phyloP scores from a whole-genome alignment of 2,329 filamentous ascomycete species.

The Colletotrichum spinosum region DNA sequence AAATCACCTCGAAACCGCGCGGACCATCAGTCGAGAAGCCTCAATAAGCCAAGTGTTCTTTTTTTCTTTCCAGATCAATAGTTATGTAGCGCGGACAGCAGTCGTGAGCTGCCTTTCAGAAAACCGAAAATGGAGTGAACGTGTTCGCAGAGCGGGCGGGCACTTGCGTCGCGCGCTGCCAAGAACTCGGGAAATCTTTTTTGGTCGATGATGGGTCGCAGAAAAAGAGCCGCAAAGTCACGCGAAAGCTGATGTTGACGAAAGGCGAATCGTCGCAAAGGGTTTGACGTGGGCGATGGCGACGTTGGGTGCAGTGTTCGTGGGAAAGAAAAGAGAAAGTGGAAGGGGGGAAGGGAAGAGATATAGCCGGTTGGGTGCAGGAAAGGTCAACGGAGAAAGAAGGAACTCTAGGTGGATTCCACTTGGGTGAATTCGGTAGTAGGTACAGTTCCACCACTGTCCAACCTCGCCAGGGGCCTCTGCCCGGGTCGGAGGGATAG shows the following conservation, averaged over 20 bases:
- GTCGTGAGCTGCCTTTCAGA: slow-evolving; percentile 2
- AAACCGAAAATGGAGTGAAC: neutral
- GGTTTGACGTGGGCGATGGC: neutral
- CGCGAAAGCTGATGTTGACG: neutral
- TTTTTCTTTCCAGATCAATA: slow-evolving; percentile 31
- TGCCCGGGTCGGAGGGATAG: neutral
- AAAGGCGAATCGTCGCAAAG: slow-evolving; percentile 14
- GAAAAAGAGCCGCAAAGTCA: slow-evolving; percentile 6
- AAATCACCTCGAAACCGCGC: slow-evolving; percentile 39
- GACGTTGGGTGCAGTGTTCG: slow-evolving; percentile 22
- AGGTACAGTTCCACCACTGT: neutral
- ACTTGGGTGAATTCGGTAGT: slow-evolving; percentile 33
- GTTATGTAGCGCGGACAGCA: slow-evolving; percentile 2
- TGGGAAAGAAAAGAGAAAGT: slow-evolving; percentile 32
- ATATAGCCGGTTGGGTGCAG: slow-evolving; percentile 32
- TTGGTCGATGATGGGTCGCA: slow-evolving; percentile 8
- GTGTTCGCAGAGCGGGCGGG: slow-evolving; percentile 31
- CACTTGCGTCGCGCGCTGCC: slow-evolving; percentile 33
- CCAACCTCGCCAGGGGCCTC: neutral
- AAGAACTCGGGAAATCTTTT: neutral
- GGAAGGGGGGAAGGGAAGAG: slow-evolving; percentile 23
- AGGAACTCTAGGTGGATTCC: slow-evolving; percentile 17
- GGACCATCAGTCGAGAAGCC: slow-evolving; percentile 38
- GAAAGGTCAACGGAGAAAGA: slow-evolving; percentile 22
- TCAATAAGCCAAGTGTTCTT: slow-evolving; percentile 29